Conservation (phyloP, 192 early-diverging fungal species). For the Coemansia sp. region DNA sequence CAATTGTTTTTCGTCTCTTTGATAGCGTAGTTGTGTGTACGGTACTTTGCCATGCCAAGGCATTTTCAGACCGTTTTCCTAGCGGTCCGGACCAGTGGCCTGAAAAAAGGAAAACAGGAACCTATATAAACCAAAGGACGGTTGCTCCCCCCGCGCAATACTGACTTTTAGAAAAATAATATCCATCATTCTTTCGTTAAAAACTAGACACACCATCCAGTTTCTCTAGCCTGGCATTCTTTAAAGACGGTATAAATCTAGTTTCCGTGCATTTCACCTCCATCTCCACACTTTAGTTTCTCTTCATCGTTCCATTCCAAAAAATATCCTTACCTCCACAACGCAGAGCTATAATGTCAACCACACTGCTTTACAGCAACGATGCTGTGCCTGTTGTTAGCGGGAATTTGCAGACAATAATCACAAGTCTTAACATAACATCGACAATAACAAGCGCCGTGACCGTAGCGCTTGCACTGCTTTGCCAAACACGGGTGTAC, state of each 20-base stretch:
- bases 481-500: conserved; percentile 15
- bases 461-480: conserved; percentile 17
- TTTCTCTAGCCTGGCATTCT: neutral
- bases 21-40: too few relatives aligned
- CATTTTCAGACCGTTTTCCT: conserved; percentile 2
- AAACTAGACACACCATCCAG: neutral
- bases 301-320: neutral
- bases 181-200: neutral
- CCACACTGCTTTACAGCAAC: conserved; percentile 3
- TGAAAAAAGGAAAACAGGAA: neutral
- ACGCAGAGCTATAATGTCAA: conserved; percentile 9
- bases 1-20: neutral
- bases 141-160: neutral
- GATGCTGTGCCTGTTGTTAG: neutral
- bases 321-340: neutral
- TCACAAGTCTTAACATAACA: conserved; percentile 8
- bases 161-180: neutral
- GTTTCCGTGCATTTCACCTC: neutral
- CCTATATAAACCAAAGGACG: neutral
- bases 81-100: neutral
- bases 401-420: neutral
- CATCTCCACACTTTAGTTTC: neutral
- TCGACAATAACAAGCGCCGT: conserved; percentile 8
- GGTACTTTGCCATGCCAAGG: neutral
- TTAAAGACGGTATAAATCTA: neutral